phyloP scores from a whole-genome alignment of 495 filamentous ascomycete species.

The Eremomyces bilateralis region DNA sequence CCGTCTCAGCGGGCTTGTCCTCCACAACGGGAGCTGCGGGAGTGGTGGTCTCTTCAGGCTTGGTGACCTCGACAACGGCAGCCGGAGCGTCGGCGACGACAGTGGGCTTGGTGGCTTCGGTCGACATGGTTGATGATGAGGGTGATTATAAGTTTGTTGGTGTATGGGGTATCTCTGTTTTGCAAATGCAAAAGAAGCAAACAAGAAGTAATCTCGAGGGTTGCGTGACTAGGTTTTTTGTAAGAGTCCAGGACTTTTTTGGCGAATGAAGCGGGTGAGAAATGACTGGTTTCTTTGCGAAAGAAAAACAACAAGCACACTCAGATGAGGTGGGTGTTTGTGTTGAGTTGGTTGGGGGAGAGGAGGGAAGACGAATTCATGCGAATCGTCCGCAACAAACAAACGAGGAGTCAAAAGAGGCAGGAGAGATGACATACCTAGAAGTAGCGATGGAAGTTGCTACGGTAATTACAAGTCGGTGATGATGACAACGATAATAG shows the following conservation, averaged over 20 bases:
- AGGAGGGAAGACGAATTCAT: too few relatives aligned
- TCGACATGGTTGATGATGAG: not conserved
- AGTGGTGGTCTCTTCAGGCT: slow-evolving; percentile 12
- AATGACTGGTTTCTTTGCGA: too few relatives aligned
- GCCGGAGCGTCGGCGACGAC: slow-evolving; percentile 6
- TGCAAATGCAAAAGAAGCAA: too few relatives aligned
- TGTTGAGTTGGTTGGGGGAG: too few relatives aligned
- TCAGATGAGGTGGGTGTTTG: too few relatives aligned
- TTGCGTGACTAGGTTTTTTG: not conserved
- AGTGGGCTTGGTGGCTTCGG: slow-evolving; percentile 10
- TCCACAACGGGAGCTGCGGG: slow-evolving; percentile 10
- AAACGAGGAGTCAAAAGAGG: too few relatives aligned
- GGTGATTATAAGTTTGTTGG: not conserved
- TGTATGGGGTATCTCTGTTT: not conserved
- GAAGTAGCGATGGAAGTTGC: not conserved
- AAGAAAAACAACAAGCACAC: too few relatives aligned
- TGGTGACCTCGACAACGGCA: slow-evolving; percentile 20
- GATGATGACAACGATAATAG: not conserved
- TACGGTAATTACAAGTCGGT: not conserved
- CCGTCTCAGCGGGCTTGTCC: slow-evolving; percentile 23
- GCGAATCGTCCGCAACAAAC: too few relatives aligned
- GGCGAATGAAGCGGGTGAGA: not conserved
- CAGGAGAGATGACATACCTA: too few relatives aligned
- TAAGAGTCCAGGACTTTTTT: not conserved
- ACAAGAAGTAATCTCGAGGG: not conserved